These are phyloP conservation scores for Mucor mucedo DNA, from an alignment of 371 early-diverging fungal species.

Conservation along the genomic window DNA sequence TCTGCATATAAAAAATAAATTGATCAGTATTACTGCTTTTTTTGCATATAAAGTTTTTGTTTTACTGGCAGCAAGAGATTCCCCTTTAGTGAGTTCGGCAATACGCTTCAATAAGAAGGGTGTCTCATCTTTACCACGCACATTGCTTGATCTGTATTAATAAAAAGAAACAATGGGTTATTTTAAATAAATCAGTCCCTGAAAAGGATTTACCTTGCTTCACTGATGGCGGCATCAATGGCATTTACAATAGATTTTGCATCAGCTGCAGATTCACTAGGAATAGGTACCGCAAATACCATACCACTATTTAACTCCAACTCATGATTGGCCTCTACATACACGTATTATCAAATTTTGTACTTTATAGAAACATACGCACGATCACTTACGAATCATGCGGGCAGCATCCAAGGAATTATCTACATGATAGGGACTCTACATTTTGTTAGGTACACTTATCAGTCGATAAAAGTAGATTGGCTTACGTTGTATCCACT, in stretches of 20 bases:
- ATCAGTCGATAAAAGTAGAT: no score
- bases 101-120: conserved; percentile 89
- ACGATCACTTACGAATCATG: conserved; percentile 55
- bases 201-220: conserved; percentile 47
- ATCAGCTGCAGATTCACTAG: conserved; percentile 68
- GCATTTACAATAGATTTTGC: conserved; percentile 68
- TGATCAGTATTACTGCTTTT: neutral
- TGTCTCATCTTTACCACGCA: conserved; percentile 88
- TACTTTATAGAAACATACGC: no score
- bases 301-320: conserved; percentile 78
- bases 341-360: no score
- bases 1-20: conserved; percentile 48
- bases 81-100: conserved; percentile 78
- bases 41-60: conserved; percentile 4
- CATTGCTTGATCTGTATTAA: conserved; percentile 46
- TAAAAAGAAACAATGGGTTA: neutral
- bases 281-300: conserved; percentile 92
- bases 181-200: neutral
- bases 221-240: conserved; percentile 72
- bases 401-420: conserved; percentile 69
- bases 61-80: conserved; percentile 82
- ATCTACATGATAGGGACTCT: conserved; percentile 69
- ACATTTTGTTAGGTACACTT: neutral
- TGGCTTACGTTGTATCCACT: conserved; percentile 67
- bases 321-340: conserved; percentile 65